Percentiles rank a stretch among this genome's conserved stretches.
Evolutionary conservation across 441 rosid genomes (phyloP).

Genomic region (Francoa sonchifolia): DNA sequence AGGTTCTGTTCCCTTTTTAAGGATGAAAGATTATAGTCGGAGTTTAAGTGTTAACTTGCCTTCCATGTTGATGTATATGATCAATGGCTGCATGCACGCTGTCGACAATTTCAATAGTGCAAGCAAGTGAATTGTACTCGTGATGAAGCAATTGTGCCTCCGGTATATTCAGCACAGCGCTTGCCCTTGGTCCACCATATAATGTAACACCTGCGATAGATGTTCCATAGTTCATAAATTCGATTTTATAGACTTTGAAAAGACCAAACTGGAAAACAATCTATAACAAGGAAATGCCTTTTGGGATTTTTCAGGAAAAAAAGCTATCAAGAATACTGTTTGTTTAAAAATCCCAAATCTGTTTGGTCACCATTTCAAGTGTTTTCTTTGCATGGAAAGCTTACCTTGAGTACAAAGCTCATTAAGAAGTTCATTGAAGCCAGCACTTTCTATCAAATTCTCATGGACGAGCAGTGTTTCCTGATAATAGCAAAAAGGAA

Average conservation of each 20-base stretch:
- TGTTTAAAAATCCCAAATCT: too few relatives aligned
- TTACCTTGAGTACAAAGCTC: constrained; percentile 58
- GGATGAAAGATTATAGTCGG: not conserved
- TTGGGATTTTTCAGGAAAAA: too few relatives aligned
- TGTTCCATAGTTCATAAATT: too few relatives aligned
- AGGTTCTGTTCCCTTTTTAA: too few relatives aligned
- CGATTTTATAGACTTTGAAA: too few relatives aligned
- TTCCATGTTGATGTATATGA: constrained; percentile 88
- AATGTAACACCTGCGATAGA: constrained; percentile 59
- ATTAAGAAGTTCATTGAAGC: constrained; percentile 36
- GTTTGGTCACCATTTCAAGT: too few relatives aligned
- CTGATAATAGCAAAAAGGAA: constrained; percentile 24
- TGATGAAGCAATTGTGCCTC: constrained; percentile 58
- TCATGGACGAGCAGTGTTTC: constrained; percentile 93
- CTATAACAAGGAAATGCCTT: not conserved
- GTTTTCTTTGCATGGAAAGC: constrained; percentile 3
- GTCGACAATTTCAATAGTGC: constrained; percentile 87
- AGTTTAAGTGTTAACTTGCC: constrained; percentile 29
- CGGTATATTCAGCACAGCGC: constrained; percentile 48
- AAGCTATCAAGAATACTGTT: too few relatives aligned
- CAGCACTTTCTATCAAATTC: constrained; percentile 54
- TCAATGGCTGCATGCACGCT: constrained; percentile 68
- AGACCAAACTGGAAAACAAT: not conserved
- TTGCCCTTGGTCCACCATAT: constrained; percentile 77
- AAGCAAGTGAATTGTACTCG: constrained; percentile 77